Evolutionary conservation across 352 stramenopile species (phyloP).

Genomic region (Phytophthora syringae): DNA sequence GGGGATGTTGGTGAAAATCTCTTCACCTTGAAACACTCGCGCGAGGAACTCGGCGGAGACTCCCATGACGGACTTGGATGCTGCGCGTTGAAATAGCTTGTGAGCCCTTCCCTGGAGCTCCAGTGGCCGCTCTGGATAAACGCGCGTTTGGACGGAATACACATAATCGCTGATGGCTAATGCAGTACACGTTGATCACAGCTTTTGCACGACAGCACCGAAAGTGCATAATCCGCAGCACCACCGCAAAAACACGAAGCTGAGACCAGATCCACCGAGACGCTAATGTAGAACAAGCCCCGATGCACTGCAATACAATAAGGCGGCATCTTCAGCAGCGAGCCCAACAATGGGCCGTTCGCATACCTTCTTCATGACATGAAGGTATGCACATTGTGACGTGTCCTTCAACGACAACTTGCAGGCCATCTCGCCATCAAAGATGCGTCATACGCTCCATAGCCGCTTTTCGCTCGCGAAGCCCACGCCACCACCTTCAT

Average conservation of each 20-base stretch:
- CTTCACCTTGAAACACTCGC: constrained; percentile 42
- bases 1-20: constrained; percentile 51
- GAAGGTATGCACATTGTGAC: too few species aligned
- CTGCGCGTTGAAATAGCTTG: constrained; percentile 5
- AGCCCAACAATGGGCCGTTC: too few species aligned
- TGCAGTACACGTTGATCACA: background rate
- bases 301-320: too few species aligned
- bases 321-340: too few species aligned
- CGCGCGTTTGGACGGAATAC: constrained; percentile 1
- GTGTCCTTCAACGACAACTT: constrained; percentile 13
- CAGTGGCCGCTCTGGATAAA: constrained; percentile 8
- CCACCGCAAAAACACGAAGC: too few species aligned
- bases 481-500: background rate
- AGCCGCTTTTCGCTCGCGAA: background rate
- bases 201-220: background rate
- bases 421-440: constrained; percentile 12
- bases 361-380: too few species aligned
- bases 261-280: too few species aligned
- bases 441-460: constrained; percentile 11
- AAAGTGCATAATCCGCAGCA: constrained; percentile 19
- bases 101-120: constrained; percentile 1
- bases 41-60: constrained; percentile 54
- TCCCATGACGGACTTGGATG: constrained; percentile 18
- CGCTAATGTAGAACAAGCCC: too few species aligned
- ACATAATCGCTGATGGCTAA: constrained; percentile 3